These are phyloP conservation scores for Fusarium xyrophilum DNA, from an alignment of 2,329 filamentous ascomycete species.

Conservation along the genomic window DNA sequence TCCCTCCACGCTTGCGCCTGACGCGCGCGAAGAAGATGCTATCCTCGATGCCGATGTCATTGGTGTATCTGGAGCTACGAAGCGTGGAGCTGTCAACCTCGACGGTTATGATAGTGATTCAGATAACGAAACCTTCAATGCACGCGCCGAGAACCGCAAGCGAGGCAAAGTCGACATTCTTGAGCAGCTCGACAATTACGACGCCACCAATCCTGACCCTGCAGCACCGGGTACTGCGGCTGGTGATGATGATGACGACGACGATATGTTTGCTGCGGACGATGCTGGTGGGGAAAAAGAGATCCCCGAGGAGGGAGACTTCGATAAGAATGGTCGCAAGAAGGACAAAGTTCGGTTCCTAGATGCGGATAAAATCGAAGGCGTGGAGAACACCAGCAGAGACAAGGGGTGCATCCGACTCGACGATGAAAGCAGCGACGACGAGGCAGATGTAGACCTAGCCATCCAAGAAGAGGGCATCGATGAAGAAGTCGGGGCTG, in stretches of 20 bases:
- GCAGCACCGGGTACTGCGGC: slow-evolving; percentile 59
- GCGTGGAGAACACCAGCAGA: slow-evolving; percentile 77
- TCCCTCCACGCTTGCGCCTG: slow-evolving; percentile 87
- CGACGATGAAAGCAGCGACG: slow-evolving; percentile 63
- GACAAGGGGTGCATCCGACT: slow-evolving; percentile 75
- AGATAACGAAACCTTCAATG: slow-evolving; percentile 86
- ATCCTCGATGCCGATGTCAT: slow-evolving; percentile 93
- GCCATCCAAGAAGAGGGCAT: slow-evolving; percentile 78
- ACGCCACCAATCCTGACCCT: slow-evolving; percentile 51
- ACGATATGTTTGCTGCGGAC: slow-evolving; percentile 78
- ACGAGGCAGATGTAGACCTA: slow-evolving; percentile 72
- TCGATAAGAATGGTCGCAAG: slow-evolving; percentile 59
- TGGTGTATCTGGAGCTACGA: slow-evolving; percentile 76
- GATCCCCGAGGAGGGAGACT: slow-evolving; percentile 45
- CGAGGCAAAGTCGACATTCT: slow-evolving; percentile 58
- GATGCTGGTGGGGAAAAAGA: slow-evolving; percentile 58
- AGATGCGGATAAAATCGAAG: slow-evolving; percentile 71
- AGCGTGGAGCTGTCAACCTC: slow-evolving; percentile 93
- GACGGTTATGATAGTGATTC: slow-evolving; percentile 98
- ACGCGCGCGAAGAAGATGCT: slow-evolving; percentile 73
- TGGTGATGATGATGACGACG: slow-evolving; percentile 61
- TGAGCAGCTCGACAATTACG: slow-evolving; percentile 63
- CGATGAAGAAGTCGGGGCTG: slow-evolving; percentile 89
- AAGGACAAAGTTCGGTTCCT: slow-evolving; percentile 68
- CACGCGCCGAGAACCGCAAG: slow-evolving; percentile 68